Evolutionary conservation across 139 green algal species (phyloP).

Genomic region (Desmodesmus armatus): DNA sequence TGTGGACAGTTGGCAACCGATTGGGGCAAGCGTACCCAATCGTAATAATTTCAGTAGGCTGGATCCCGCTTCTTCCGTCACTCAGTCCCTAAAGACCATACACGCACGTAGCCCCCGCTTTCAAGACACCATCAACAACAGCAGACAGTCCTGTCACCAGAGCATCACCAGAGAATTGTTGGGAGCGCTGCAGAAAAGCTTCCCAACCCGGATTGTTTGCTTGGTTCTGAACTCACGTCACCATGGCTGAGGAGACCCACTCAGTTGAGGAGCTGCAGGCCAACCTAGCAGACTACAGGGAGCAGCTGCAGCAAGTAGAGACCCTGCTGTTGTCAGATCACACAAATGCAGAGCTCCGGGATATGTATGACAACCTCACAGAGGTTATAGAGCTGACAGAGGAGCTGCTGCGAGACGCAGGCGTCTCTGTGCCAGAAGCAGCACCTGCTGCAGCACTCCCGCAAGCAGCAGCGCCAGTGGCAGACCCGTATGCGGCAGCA

Average conservation of each 20-base stretch:
- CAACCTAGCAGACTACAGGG: constrained; percentile 68
- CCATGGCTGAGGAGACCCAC: constrained; percentile 24
- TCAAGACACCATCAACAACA: too few relatives aligned
- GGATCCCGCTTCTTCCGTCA: too few relatives aligned
- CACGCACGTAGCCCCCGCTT: too few relatives aligned
- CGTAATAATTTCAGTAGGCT: too few relatives aligned
- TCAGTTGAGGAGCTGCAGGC: constrained; percentile 63
- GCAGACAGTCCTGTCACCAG: too few relatives aligned
- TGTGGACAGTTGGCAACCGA: too few relatives aligned
- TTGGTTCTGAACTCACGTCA: too few relatives aligned
- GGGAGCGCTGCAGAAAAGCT: too few relatives aligned
- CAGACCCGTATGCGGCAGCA: constrained; percentile 29
- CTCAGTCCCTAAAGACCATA: too few relatives aligned
- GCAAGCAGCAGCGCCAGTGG: neutral
- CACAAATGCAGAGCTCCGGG: constrained; percentile 78
- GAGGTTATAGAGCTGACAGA: constrained; percentile 85
- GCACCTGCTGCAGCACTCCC: neutral
- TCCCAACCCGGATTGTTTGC: too few relatives aligned
- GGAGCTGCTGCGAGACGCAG: constrained; percentile 72
- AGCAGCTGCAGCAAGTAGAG: constrained; percentile 77
- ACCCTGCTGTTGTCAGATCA: constrained; percentile 77
- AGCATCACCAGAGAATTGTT: too few relatives aligned
- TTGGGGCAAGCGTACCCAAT: too few relatives aligned
- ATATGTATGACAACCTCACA: constrained; percentile 75
- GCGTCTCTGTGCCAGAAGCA: constrained; percentile 26